Percentiles rank a stretch among this genome's conserved stretches.
Evolutionary conservation across 768 basidiomycete genomes (phyloP).

Genomic region (Calocybe gangraenosa): DNA sequence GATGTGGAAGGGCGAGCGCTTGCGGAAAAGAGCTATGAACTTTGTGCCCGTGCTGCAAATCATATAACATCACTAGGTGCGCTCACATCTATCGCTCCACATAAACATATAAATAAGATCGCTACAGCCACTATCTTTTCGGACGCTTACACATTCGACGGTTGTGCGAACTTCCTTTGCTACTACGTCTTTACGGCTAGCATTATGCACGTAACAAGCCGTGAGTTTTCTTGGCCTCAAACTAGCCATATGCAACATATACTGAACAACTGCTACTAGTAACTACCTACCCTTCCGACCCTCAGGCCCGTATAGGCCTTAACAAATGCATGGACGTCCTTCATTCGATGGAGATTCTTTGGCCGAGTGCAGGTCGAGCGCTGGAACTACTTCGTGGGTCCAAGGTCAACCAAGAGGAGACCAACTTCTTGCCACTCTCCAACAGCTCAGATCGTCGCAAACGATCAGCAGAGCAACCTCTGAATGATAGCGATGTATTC

Average conservation of each 20-base stretch:
- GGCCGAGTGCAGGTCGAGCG: conserved; percentile 76
- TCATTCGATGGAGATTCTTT: conserved; percentile 59
- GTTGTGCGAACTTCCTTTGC: conserved; percentile 64
- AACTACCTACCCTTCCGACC: conserved; percentile 59
- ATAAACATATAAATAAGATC: background rate
- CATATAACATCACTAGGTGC: conserved; percentile 68
- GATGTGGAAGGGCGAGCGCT: conserved; percentile 51
- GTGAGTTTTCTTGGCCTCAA: conserved; percentile 39
- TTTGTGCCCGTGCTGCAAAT: conserved; percentile 75
- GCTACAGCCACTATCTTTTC: conserved; percentile 51
- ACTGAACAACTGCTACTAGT: conserved; percentile 32
- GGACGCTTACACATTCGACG: conserved; percentile 57
- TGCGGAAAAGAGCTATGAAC: conserved; percentile 63
- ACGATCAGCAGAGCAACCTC: conserved; percentile 53
- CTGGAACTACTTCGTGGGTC: conserved; percentile 68
- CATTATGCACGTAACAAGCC: conserved; percentile 71
- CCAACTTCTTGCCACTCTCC: conserved; percentile 18
- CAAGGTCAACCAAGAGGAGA: conserved; percentile 34
- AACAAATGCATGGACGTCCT: conserved; percentile 65
- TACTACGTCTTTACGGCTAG: conserved; percentile 80
- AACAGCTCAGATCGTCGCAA: conserved; percentile 40
- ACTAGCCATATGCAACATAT: conserved; percentile 5
- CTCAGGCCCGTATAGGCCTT: conserved; percentile 63
- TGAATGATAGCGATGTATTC: conserved; percentile 27
- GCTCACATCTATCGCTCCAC: conserved; percentile 15